A percentile compares a stretch with the other conserved stretches of the same genome.
Conservation (phyloP, 2,329 filamentous ascomycete genomes). For the Cytospora piceicola region DNA sequence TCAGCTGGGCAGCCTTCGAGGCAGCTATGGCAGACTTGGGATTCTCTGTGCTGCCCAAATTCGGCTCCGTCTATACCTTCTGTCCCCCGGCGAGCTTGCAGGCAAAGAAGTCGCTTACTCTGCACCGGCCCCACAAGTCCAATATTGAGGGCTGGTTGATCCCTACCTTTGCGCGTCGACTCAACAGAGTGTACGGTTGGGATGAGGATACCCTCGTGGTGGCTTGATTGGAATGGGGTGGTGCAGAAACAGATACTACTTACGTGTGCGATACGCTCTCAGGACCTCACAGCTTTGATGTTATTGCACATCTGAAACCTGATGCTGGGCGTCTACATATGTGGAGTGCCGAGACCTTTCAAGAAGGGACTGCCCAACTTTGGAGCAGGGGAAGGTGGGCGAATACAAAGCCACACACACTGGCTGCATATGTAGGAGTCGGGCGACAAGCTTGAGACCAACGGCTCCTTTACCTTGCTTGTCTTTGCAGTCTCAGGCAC, state of each 20-base stretch:
- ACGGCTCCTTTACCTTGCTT: no score
- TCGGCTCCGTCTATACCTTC: constrained; percentile 49
- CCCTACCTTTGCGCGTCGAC: constrained; percentile 37
- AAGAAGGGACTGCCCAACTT: no score
- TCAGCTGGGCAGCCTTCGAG: constrained; percentile 45
- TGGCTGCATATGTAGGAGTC: no score
- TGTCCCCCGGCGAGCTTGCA: constrained; percentile 37
- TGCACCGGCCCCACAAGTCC: constrained; percentile 45
- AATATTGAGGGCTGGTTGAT: constrained; percentile 42
- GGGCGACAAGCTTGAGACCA: no score
- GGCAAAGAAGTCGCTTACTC: constrained; percentile 38
- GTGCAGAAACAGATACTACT: background rate
- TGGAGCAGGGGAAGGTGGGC: no score
- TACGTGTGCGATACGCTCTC: no score
- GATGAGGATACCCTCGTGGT: constrained; percentile 39
- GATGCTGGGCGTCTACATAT: no score
- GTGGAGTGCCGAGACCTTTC: no score
- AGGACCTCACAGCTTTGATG: no score
- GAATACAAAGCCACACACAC: no score
- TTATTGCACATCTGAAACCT: no score
- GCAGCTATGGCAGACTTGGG: constrained; percentile 37
- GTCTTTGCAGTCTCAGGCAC: no score
- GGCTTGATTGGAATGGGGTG: constrained; percentile 31
- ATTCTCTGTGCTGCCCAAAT: constrained; percentile 47
- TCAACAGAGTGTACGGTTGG: constrained; percentile 46